Evolutionary conservation across 2,329 filamentous ascomycete genomes (phyloP), one percentile per base, ranked within the genome.

Genomic region (Diaporthe longicolla): DNA sequence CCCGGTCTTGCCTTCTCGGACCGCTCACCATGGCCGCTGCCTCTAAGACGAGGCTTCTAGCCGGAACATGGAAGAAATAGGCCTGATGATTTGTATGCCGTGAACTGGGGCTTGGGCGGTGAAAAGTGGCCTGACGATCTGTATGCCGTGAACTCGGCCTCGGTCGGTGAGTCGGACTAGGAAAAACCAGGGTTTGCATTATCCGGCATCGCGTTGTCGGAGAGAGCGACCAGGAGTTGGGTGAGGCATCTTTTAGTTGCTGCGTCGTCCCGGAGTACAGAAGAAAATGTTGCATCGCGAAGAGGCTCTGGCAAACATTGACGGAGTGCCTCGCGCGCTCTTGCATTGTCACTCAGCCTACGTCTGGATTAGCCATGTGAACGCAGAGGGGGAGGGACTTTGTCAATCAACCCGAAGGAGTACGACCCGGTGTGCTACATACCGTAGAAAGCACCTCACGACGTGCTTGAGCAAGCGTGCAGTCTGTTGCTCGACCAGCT

Each of bases 251-350:
- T 93, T 87, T 99, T 99, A 0, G 97, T 99, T 1, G 97, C 97
- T 19, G 97, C 97, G 81, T 99, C 97, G 80, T 99, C 97, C 74
- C 97, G 94, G 45, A 99, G 92, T 58, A 99, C 97, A 0, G 95
- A 96, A 11, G 95, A 97, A 83, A 99, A 99, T 1, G 97, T 99
- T 10, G 96, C 95, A 82, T 99, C 97, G 63, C 97, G 93, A n/a
- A 99, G 92, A n/a, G 97, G 97, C 81, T 99, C 97, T 0, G 97
- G 97, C 17, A 99, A 92, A 81, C 97, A 99, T 84, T 99, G 97
- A 55, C 97, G 92, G 29, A 99, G 90, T 59, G 97, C 97, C 83
- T 99, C 97, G 43, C 97, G 93, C 73, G 97, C 97, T 75, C 97
- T 93, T 75, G 96, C 96, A 80, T 99, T 99, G 82, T 99, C 97